Percentiles rank a stretch among this genome's conserved stretches.
phyloP scores from a whole-genome alignment of 768 basidiomycete genomes.

The Russula dissimulans region DNA sequence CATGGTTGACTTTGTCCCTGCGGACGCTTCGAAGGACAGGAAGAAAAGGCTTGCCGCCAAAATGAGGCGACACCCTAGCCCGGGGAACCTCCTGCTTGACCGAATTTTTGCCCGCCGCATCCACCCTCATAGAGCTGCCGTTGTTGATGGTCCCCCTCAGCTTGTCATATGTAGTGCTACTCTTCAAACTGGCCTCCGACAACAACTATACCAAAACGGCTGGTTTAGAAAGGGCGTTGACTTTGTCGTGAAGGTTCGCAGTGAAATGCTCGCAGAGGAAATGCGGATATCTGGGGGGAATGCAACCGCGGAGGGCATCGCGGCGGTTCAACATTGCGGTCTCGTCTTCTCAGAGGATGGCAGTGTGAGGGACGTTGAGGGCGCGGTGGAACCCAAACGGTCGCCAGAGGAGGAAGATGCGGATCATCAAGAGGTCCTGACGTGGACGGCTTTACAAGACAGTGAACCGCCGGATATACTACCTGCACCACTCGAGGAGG shows the following conservation, averaged over 20 bases:
- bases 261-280: not conserved
- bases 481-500: constrained; percentile 4
- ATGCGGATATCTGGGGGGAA: not conserved
- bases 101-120: constrained; percentile 35
- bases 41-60: constrained; percentile 34
- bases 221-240: constrained; percentile 37
- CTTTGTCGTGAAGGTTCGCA: constrained; percentile 20
- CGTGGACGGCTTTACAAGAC: not conserved
- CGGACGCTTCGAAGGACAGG: constrained; percentile 33
- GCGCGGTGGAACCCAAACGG: constrained; percentile 28
- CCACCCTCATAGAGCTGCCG: constrained; percentile 19
- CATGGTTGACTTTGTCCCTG: constrained; percentile 47
- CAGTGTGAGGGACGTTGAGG: constrained; percentile 44
- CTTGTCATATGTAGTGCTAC: constrained; percentile 66
- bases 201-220: constrained; percentile 45
- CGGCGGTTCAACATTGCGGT: constrained; percentile 40
- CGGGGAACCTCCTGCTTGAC: constrained; percentile 52
- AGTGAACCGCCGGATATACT: constrained; percentile 7
- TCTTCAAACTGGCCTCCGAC: constrained; percentile 43
- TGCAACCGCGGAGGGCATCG: not conserved
- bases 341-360: constrained; percentile 51
- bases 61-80: constrained; percentile 44
- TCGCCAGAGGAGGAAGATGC: constrained; percentile 24
- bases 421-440: constrained; percentile 10
- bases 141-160: constrained; percentile 38